These are phyloP conservation scores for Lomentospora prolificans DNA, from an alignment of 2,329 filamentous ascomycete genomes.

Conservation along the genomic window DNA sequence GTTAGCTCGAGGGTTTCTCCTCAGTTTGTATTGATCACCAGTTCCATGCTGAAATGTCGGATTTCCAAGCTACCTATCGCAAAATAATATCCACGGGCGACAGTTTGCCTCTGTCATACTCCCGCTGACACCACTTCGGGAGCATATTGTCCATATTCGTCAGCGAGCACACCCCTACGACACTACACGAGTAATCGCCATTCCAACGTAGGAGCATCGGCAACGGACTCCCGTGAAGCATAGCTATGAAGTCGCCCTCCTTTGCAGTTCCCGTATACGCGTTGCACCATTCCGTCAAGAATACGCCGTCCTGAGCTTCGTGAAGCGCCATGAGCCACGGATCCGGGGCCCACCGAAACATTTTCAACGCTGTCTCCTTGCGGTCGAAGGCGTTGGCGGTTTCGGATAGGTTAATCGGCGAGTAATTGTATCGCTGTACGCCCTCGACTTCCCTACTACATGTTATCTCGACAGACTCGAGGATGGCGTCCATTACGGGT, in stretches of 20 bases:
- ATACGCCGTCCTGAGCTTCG: background rate
- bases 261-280: background rate
- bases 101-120: background rate
- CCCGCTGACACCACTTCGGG: background rate
- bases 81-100: background rate
- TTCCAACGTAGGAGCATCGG: background rate
- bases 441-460: background rate
- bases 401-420: background rate
- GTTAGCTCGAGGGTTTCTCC: no score
- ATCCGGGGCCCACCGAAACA: background rate
- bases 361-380: background rate
- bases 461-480: background rate
- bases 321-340: background rate
- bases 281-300: background rate
- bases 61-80: no score
- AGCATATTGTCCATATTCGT: background rate
- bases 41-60: no score
- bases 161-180: background rate
- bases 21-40: no score
- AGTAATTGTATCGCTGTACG: background rate
- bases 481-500: background rate
- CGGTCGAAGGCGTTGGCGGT: constrained; percentile 18
- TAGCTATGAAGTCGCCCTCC: background rate
- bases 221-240: background rate
- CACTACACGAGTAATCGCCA: background rate